Conservation (phyloP, 2,329 filamentous ascomycete genomes). For the Chalaropsis ovoidea region DNA sequence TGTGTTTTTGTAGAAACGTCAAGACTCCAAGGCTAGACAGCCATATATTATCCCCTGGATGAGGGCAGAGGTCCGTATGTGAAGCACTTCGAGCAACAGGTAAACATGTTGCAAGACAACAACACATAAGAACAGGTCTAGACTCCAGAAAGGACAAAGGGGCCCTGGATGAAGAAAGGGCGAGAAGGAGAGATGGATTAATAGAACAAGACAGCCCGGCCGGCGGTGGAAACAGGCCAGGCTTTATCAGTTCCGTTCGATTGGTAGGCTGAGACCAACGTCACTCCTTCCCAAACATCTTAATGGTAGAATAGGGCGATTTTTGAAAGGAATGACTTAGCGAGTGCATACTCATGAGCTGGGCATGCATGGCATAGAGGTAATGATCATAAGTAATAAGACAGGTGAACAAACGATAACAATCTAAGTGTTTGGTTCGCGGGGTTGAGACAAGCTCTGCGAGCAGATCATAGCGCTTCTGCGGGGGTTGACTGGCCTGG, state of each 20-base stretch:
- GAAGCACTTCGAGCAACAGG: neutral
- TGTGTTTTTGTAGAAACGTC: neutral
- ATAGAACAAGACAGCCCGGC: too few relatives aligned
- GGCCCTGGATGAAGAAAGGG: too few relatives aligned
- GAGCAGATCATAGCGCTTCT: neutral
- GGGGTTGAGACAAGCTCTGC: neutral
- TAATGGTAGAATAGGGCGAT: neutral
- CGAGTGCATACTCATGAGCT: slow-evolving; percentile 16
- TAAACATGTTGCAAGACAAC: neutral
- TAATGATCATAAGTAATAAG: slow-evolving; percentile 19
- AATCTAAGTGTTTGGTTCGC: neutral
- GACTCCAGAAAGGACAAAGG: neutral
- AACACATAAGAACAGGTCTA: neutral
- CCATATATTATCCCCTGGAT: neutral
- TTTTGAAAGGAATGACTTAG: neutral
- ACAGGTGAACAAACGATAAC: slow-evolving; percentile 1
- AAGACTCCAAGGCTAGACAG: neutral
- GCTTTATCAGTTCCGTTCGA: neutral
- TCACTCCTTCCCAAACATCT: neutral
- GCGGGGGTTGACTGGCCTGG: neutral
- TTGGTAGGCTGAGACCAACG: neutral
- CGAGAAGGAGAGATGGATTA: too few relatives aligned
- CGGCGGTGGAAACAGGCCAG: neutral
- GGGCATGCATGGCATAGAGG: slow-evolving; percentile 22
- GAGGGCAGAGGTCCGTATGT: neutral